Base-by-base conservation (phyloP, 1,139 yeast species). In the Ashbya aceris region DNA sequence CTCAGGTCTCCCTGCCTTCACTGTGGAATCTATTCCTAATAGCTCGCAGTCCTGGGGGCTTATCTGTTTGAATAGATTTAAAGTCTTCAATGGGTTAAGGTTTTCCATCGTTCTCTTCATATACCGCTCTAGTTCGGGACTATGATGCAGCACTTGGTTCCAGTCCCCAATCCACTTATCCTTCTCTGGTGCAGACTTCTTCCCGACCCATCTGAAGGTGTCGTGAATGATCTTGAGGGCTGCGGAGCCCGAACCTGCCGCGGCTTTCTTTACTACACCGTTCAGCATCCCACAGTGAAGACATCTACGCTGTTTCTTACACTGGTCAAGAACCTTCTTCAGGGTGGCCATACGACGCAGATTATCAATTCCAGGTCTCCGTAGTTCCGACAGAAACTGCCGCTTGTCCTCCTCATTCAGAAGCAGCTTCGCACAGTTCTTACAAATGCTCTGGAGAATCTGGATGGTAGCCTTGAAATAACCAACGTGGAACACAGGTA, bases 191-290 rank as follows among this genome's bases (percentile, higher is more conserved):
- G 89, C 81, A 8, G 79, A 73, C 56, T 84, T 87, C 66, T 93
- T 93, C 45, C 97, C 96, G 32, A 85, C 76, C 91, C 95, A 91
- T 59, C 98, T 73, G 67, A 84, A 93, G 27, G 95, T 84, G 64
- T 93, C 97, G 62, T 93, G 99, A 45, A 93, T 84, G 50, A 93
- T 85, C 60, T 91, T 91, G 49, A 93, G 70, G 1, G 98, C 91
- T 0, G 93, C 91, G n/a, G 91, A 83, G 31, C 91, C 87, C 2
- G 86, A 81, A 40, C 93, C 93, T 27, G 84, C 77, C 2, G 97
- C 98, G 2, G 96, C 96, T 61, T 87, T 91, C 61, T 93, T 93
- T 28, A 93, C 98, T 44, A 91, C 97, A 53, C 99, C 99, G 57
- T 93, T 91, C 40, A 89, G 69, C 17, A 89, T 80, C 54, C 85